A percentile compares a stretch with the other conserved stretches of the same genome.
These are phyloP conservation scores for Diacronema lutheri DNA, from an alignment of 78 protist genomes.

Conservation along the genomic window DNA sequence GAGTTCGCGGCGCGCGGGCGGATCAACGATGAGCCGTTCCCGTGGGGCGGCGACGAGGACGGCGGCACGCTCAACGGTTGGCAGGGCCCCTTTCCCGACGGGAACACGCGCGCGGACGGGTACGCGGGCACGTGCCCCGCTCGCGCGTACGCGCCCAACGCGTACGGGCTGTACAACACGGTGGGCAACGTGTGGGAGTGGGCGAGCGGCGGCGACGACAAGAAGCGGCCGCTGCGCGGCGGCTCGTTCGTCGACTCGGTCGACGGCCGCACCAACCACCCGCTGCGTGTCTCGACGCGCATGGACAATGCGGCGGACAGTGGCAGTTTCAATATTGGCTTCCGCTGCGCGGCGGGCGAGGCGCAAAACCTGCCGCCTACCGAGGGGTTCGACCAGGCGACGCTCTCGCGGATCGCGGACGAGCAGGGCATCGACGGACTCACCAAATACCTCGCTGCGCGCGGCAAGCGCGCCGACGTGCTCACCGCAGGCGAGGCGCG, in stretches of 20 bases:
- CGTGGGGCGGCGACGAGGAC: slow-evolving; percentile 31
- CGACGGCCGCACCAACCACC: slow-evolving; percentile 19
- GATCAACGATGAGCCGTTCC: neutral
- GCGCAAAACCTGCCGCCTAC: no score
- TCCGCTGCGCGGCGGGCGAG: slow-evolving; percentile 17
- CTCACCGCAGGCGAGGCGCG: no score
- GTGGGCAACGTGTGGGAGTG: slow-evolving; percentile 34
- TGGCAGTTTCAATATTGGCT: slow-evolving; percentile 12
- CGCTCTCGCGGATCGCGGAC: no score
- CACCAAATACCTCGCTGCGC: no score
- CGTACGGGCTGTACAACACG: slow-evolving; percentile 22
- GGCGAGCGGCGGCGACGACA: neutral
- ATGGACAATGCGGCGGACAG: slow-evolving; percentile 44
- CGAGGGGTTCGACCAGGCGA: no score
- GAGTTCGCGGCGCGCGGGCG: slow-evolving; percentile 1
- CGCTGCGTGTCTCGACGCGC: neutral
- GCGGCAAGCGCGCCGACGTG: no score
- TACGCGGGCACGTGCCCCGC: neutral
- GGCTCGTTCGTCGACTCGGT: slow-evolving; percentile 33
- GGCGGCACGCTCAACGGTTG: neutral
- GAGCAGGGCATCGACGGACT: no score
- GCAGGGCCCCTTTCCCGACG: slow-evolving; percentile 12
- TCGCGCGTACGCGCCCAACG: neutral
- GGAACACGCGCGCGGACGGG: slow-evolving; percentile 5
- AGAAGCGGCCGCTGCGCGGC: slow-evolving; percentile 25